phyloP scores from a whole-genome alignment of 495 filamentous ascomycete genomes.

The Sporormia fimetaria region DNA sequence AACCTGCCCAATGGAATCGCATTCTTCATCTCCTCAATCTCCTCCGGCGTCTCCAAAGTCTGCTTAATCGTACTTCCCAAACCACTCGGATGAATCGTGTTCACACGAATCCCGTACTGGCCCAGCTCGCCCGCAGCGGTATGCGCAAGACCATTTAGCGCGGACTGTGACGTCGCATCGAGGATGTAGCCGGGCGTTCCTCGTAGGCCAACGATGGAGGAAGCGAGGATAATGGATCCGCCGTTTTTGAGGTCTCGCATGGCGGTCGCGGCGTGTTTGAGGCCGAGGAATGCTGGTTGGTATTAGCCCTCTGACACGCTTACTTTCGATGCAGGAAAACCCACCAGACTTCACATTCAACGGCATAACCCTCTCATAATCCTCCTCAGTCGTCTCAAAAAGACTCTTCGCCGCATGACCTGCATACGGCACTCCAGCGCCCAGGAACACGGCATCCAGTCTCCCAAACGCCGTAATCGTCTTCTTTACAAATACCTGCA shows the following conservation, averaged over 20 bases:
- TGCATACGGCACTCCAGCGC: slow-evolving; percentile 18
- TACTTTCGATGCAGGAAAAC: background rate
- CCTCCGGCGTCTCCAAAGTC: slow-evolving; percentile 16
- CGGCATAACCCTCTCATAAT: slow-evolving; percentile 22
- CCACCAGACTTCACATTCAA: slow-evolving; percentile 24
- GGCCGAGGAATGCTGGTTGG: background rate
- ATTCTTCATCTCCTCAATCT: slow-evolving; percentile 20
- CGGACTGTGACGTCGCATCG: slow-evolving; percentile 22
- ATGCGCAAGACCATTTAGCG: slow-evolving; percentile 20
- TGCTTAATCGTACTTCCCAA: slow-evolving; percentile 21
- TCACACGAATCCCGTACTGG: slow-evolving; percentile 22
- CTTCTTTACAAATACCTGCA: slow-evolving; percentile 6
- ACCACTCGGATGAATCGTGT: slow-evolving; percentile 23
- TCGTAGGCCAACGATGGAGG: slow-evolving; percentile 24
- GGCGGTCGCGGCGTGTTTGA: slow-evolving; percentile 9
- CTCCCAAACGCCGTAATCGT: slow-evolving; percentile 14
- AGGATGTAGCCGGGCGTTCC: slow-evolving; percentile 21
- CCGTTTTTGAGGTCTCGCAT: slow-evolving; percentile 20
- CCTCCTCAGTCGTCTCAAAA: slow-evolving; percentile 19
- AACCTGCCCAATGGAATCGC: slow-evolving; percentile 23
- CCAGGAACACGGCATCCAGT: slow-evolving; percentile 18
- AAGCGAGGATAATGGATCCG: slow-evolving; percentile 22
- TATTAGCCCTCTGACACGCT: background rate
- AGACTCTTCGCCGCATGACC: slow-evolving; percentile 19
- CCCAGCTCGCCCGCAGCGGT: slow-evolving; percentile 22